Evolutionary conservation across 352 stramenopile species (phyloP), one percentile per base, ranked within the genome.

Genomic region (Globisporangium rhizosaccharum): DNA sequence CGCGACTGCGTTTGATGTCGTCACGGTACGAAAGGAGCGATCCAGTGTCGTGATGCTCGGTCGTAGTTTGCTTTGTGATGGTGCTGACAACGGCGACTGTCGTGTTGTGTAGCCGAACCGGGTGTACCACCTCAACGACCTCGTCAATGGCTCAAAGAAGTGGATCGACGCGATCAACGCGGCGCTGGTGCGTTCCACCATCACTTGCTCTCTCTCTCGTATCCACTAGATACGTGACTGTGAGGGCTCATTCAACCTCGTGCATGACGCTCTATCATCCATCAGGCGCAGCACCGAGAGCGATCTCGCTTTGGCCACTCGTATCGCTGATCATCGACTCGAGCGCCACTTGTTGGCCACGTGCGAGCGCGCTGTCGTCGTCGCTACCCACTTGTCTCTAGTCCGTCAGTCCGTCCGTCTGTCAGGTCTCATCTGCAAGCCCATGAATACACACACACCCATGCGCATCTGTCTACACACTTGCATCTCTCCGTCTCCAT

Each of bases 81-180:
- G 3, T 23, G 1, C 5, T 37, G 14, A 61, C 4, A 53, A 0
- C 37, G 7, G 20, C 11, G 20, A 18, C 0, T 15, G 25, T 9
- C 36, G 57, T 58, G 20, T 11, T 45, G 48, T 57, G 12, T 44
- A 95, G 85, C 85, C 85, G 11, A 93, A 95, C 56, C 80, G 85
- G 51, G 83, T 87, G 56, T 95, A 95, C 66, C 85, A 95, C 74
- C 65, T 95, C 61, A 92, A 90, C 62, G 83, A 95, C 62, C 68
- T 91, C 62, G 83, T 92, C 63, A 93, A 95, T 59, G 85, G 85
- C 37, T 93, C 85, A 36, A 93, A 93, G 74, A 95, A 95, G 61
- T 95, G 85, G 85, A 85, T 92, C 28, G 85, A 95, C 53, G 83
- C 85, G 50, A 91, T 95, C 65, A 95, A 95, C 65, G 76, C 82